Evolutionary conservation across 2,329 filamentous ascomycete species (phyloP).

Genomic region (Hypocreales sp.): DNA sequence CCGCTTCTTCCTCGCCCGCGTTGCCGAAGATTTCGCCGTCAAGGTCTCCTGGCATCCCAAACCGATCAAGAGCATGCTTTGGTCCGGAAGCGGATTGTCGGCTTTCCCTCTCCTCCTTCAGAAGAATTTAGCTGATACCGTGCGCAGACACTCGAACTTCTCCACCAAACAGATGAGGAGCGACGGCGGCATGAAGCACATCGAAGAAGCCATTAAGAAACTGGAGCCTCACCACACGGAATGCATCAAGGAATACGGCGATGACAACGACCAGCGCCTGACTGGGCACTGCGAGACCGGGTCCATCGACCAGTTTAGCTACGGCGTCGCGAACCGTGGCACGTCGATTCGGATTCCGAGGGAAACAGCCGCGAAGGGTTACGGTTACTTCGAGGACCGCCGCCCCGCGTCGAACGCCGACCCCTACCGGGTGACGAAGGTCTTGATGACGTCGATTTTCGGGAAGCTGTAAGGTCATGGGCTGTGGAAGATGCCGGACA

Average conservation of each 20-base stretch:
- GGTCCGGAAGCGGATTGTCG: background rate
- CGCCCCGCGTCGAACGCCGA: conserved; percentile 75
- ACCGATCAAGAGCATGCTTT: conserved; percentile 41
- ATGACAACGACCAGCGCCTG: conserved; percentile 88
- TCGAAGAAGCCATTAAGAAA: conserved; percentile 76
- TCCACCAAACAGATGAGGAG: conserved; percentile 77
- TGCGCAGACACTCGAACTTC: conserved; percentile 62
- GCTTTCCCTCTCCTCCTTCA: too few relatives aligned
- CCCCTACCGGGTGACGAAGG: conserved; percentile 69
- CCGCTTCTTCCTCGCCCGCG: conserved; percentile 71
- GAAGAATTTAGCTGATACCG: too few relatives aligned
- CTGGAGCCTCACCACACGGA: conserved; percentile 62
- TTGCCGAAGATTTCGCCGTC: conserved; percentile 91
- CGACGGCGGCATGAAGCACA: conserved; percentile 90
- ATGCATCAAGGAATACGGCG: conserved; percentile 88
- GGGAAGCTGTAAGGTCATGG: conserved; percentile 20
- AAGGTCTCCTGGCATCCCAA: conserved; percentile 94
- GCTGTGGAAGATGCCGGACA: too few relatives aligned
- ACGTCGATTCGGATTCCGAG: conserved; percentile 86
- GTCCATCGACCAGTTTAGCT: conserved; percentile 83
- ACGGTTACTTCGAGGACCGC: conserved; percentile 86
- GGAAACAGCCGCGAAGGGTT: conserved; percentile 70
- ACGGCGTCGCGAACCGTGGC: conserved; percentile 90
- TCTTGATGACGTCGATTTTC: conserved; percentile 56
- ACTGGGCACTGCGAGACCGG: conserved; percentile 93